A percentile compares a stretch with the other conserved stretches of the same genome.
Conservation (phyloP, 176 grass and related monocot genomes). For the Ensete glaucum region DNA sequence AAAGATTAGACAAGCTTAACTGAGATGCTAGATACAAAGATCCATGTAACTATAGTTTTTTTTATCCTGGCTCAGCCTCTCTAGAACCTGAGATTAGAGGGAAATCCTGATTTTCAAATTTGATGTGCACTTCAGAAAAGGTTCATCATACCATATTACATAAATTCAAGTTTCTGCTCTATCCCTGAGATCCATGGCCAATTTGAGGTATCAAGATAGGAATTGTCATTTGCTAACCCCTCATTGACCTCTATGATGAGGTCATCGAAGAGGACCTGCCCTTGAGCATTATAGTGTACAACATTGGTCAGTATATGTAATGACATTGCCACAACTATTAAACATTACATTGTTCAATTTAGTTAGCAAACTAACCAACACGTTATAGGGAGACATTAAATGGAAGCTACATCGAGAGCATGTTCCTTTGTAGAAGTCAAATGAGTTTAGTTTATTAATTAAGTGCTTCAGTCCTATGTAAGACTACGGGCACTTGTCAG, state of each 20-base stretch:
- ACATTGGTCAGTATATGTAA: not conserved
- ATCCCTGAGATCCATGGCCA: not conserved
- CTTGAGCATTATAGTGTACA: not conserved
- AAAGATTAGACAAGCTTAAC: not conserved
- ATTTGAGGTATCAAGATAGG: not conserved
- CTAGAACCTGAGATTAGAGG: not conserved
- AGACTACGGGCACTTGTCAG: too few species aligned
- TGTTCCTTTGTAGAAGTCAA: too few species aligned
- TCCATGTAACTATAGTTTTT: not conserved
- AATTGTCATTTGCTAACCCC: not conserved
- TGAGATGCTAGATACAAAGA: too few species aligned
- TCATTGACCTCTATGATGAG: not conserved
- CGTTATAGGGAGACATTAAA: not conserved
- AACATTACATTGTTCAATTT: not conserved
- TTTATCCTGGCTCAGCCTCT: not conserved
- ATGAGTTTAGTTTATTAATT: too few species aligned
- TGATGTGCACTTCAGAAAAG: not conserved
- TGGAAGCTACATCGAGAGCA: too few species aligned
- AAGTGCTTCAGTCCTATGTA: too few species aligned
- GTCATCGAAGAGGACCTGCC: not conserved
- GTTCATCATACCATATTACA: not conserved
- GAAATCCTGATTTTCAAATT: not conserved
- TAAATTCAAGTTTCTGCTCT: not conserved
- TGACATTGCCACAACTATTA: not conserved
- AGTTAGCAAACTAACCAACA: too few species aligned